Evolutionary conservation across 768 basidiomycete species (phyloP), one percentile per base, ranked within the genome.

Genomic region (Lepiota venenata): DNA sequence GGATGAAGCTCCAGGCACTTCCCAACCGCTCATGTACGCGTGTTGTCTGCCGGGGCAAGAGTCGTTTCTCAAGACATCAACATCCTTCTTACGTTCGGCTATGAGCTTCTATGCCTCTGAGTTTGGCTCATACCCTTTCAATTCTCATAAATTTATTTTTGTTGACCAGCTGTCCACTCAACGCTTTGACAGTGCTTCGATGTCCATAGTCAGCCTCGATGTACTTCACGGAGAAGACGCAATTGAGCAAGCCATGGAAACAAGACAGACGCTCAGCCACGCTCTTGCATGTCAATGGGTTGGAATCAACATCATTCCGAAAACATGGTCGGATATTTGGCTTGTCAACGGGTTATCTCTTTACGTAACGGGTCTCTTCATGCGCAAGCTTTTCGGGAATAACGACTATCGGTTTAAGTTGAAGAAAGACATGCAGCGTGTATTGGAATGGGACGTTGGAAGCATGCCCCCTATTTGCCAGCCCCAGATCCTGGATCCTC

Each of bases 351-450:
- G 95, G 1, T 74, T 99, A 43, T 88, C 92, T 8, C 76, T 94
- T 14, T 94, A 98, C 65, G 88, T 98, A 64, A 88, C 91, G 4
- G 88, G 88, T 9, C 78, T 94, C 39, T 98, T 91, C 73, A 73
- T 95, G 62, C 83, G 87, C 55, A 90, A 88, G 69, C 74, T 94
- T 12, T 77, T 98, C 53, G 97, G 97, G 37, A 97, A 88, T 69
- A 99, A 98, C 74, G 97, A 99, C 66, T 98, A 96, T 64, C 83
- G 97, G 4, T 98, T 93, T 69, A 80, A 92, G 52, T 70, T 99
- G 63, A 95, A 95, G 75, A 93, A 93, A 68, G 97, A 99, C 66
- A 96, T 98, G 84, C 86, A 93, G 60, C 87, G 93, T 16, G 89
- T 96, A 47, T 76, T 93, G 18, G 87, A 88, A 57, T 81, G 84